Conservation (phyloP, 1,284 basidiomycete genomes). For the Ceratobasidium sp. region DNA sequence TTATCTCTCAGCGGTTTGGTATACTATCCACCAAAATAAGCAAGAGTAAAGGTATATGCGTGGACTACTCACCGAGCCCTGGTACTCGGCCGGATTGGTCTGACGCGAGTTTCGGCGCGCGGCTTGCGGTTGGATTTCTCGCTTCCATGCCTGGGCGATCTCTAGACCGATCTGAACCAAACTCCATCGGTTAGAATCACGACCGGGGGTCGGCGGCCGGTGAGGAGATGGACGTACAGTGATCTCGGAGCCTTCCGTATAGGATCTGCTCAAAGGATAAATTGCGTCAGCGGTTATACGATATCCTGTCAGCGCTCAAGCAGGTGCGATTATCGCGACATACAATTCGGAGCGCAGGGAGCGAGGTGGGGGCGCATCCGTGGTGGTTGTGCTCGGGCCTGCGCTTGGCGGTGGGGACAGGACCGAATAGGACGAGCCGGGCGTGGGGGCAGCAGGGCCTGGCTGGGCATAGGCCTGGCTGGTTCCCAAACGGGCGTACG, state of each 20-base stretch:
- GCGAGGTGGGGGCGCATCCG: background rate
- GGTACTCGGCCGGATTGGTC: conserved; percentile 33
- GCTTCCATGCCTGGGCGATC: conserved; percentile 29
- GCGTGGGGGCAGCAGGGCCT: background rate
- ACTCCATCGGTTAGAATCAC: background rate
- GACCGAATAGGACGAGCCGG: background rate
- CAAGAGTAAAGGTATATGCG: background rate
- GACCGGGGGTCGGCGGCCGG: background rate
- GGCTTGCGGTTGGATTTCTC: conserved; percentile 24
- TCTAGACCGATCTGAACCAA: conserved; percentile 17
- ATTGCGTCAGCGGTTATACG: too few relatives aligned
- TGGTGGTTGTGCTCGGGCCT: too few relatives aligned
- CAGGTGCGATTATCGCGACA: too few relatives aligned
- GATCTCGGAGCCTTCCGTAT: conserved; percentile 32
- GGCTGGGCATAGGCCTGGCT: background rate
- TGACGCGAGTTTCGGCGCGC: conserved; percentile 28
- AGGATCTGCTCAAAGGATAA: conserved; percentile 28
- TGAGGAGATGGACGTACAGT: background rate
- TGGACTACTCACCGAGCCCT: conserved; percentile 29
- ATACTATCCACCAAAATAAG: background rate
- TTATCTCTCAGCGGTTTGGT: conserved; percentile 35
- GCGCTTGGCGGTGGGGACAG: conserved; percentile 7
- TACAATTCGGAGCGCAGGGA: conserved; percentile 17
- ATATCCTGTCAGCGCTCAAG: too few relatives aligned
- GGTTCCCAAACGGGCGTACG: conserved; percentile 13